Evolutionary conservation across 208 protist genomes (phyloP).

Genomic region (Leptomonas pyrrhocoris): DNA sequence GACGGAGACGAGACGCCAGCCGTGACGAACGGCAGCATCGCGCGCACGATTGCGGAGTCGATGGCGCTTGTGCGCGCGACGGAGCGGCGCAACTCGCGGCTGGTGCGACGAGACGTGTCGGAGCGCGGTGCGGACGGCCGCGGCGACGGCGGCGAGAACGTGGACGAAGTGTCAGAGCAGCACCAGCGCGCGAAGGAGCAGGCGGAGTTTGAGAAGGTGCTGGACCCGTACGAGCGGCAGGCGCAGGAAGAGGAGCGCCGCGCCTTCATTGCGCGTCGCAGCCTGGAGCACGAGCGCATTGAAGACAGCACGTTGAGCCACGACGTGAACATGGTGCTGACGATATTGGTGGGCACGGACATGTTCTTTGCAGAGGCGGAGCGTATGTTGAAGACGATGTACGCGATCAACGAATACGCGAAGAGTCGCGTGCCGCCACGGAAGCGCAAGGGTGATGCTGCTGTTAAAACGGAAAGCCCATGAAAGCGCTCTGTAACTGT

Average conservation of each 20-base stretch:
- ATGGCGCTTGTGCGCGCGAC: conserved; percentile 17
- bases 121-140: neutral
- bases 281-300: conserved; percentile 23
- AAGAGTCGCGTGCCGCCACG: conserved; percentile 28
- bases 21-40: conserved; percentile 23
- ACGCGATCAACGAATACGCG: conserved; percentile 53
- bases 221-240: conserved; percentile 29
- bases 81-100: conserved; percentile 19
- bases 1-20: neutral
- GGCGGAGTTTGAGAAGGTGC: conserved; percentile 15
- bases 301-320: conserved; percentile 50
- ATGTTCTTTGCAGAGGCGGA: conserved; percentile 64
- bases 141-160: neutral
- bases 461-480: too few relatives aligned
- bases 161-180: conserved; percentile 18
- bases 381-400: conserved; percentile 54
- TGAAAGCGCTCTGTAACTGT: too few relatives aligned
- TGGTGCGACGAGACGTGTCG: neutral
- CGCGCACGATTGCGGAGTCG: conserved; percentile 22
- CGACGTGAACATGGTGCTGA: conserved; percentile 65
- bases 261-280: conserved; percentile 24
- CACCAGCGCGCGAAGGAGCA: conserved; percentile 6
- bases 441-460: conserved; percentile 1
- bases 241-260: conserved; percentile 35
- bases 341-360: conserved; percentile 62